These are phyloP conservation scores for Pseudohalonectria lignicola DNA, from an alignment of 2,329 filamentous ascomycete genomes.

Conservation along the genomic window DNA sequence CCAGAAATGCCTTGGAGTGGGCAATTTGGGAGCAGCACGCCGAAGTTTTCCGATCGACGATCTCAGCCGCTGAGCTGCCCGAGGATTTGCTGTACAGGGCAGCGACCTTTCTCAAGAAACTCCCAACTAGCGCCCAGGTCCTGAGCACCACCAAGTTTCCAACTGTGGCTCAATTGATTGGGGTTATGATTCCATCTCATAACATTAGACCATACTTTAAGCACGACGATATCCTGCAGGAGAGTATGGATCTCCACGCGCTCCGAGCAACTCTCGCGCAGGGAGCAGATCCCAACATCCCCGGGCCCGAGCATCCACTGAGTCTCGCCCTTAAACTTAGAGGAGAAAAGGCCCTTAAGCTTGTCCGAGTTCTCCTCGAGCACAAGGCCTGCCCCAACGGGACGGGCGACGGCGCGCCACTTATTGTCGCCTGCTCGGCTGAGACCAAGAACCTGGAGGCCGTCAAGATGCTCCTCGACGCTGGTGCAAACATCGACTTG, in stretches of 20 bases:
- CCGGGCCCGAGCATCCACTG: background rate
- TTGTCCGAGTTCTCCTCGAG: background rate
- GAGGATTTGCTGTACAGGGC: no score
- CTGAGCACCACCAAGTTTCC: no score
- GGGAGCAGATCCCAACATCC: no score
- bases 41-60: background rate
- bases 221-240: no score
- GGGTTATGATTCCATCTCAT: no score
- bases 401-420: no score
- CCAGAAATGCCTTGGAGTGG: background rate
- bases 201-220: no score
- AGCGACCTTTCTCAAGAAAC: no score
- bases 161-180: no score
- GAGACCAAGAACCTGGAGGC: background rate
- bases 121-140: no score
- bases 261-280: background rate
- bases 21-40: background rate
- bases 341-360: background rate
- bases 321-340: background rate
- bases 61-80: background rate
- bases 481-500: background rate
- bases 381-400: background rate
- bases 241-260: no score
- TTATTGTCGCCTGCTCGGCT: background rate
- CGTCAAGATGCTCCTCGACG: background rate